A percentile compares a stretch with the other conserved stretches of the same genome.
phyloP scores from a whole-genome alignment of 2,329 filamentous ascomycete species.

The Aspergillus sojae region DNA sequence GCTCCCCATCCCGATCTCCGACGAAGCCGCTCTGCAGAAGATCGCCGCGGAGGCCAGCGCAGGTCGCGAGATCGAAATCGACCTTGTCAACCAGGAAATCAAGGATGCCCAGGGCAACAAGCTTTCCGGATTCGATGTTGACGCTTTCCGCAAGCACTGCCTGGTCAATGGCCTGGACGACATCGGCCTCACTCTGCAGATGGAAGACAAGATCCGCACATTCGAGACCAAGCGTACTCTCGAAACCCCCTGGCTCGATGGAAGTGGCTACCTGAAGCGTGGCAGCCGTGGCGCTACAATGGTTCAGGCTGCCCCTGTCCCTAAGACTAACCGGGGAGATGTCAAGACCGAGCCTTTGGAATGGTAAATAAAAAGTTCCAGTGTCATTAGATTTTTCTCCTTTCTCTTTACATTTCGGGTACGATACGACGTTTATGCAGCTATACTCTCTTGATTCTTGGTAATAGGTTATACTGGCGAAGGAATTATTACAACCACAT shows the following conservation, averaged over 20 bases:
- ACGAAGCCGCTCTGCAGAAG: conserved; percentile 66
- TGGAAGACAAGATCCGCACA: conserved; percentile 81
- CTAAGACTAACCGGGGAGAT: conserved; percentile 86
- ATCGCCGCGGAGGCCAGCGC: conserved; percentile 77
- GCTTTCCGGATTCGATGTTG: conserved; percentile 81
- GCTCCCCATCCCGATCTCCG: conserved; percentile 78
- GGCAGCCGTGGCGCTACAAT: conserved; percentile 58
- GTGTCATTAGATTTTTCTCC: conserved; percentile 9
- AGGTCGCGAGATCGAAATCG: conserved; percentile 83
- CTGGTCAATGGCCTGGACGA: conserved; percentile 92
- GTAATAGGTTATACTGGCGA: neutral
- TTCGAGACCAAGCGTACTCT: conserved; percentile 78
- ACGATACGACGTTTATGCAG: conserved; percentile 13
- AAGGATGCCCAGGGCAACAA: conserved; percentile 73
- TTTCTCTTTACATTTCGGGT: conserved; percentile 35
- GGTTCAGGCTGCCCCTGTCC: conserved; percentile 69
- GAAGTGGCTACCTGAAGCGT: conserved; percentile 73
- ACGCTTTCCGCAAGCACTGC: conserved; percentile 93
- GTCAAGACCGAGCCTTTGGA: conserved; percentile 83
- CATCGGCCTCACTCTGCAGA: conserved; percentile 90
- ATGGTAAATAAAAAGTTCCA: conserved; percentile 62
- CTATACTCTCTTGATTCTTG: conserved; percentile 1
- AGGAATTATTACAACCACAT: neutral
- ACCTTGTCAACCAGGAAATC: conserved; percentile 82
- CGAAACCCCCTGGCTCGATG: conserved; percentile 90